phyloP scores from a whole-genome alignment of 176 grass and related monocot species.

The Triticum dicoccoides region DNA sequence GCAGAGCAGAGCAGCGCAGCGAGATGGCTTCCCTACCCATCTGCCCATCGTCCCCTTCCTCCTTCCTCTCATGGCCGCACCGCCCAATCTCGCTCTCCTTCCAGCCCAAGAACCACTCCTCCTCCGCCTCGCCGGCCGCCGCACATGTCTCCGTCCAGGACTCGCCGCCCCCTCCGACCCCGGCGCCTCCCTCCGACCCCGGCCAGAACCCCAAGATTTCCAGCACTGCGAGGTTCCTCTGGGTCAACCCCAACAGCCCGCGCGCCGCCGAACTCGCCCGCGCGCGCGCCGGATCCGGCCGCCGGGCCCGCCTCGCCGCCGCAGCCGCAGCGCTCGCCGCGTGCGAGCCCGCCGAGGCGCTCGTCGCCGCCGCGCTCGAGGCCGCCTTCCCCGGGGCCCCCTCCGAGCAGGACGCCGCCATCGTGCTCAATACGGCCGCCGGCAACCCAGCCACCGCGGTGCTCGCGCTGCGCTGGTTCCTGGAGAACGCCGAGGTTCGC shows the following conservation, averaged over 20 bases:
- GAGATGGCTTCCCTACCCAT: constrained; percentile 41
- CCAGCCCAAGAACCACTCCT: constrained; percentile 18
- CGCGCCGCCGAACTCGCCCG: constrained; percentile 43
- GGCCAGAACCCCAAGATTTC: not conserved
- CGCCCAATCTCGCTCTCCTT: constrained; percentile 39
- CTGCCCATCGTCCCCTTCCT: constrained; percentile 38
- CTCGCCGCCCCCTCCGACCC: constrained; percentile 17
- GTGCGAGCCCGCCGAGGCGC: constrained; percentile 32
- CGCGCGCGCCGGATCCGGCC: constrained; percentile 32
- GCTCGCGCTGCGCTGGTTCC: constrained; percentile 80
- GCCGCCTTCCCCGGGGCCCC: constrained; percentile 40
- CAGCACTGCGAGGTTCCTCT: constrained; percentile 48
- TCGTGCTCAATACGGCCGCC: constrained; percentile 62
- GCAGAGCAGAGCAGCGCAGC: not conserved
- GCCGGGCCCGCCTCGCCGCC: constrained; percentile 47
- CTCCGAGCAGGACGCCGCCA: constrained; percentile 79
- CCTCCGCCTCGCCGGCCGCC: constrained; percentile 11
- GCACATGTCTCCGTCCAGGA: constrained; percentile 60
- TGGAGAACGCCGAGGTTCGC: constrained; percentile 43
- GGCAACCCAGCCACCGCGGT: constrained; percentile 36
- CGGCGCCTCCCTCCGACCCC: constrained; percentile 24
- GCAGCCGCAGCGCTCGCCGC: constrained; percentile 52
- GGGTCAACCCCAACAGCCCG: constrained; percentile 92
- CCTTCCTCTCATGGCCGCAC: constrained; percentile 40
- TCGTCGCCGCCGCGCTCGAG: constrained; percentile 46